These are phyloP conservation scores for Globisporangium abappressorium DNA, from an alignment of 352 stramenopile species.

Conservation along the genomic window DNA sequence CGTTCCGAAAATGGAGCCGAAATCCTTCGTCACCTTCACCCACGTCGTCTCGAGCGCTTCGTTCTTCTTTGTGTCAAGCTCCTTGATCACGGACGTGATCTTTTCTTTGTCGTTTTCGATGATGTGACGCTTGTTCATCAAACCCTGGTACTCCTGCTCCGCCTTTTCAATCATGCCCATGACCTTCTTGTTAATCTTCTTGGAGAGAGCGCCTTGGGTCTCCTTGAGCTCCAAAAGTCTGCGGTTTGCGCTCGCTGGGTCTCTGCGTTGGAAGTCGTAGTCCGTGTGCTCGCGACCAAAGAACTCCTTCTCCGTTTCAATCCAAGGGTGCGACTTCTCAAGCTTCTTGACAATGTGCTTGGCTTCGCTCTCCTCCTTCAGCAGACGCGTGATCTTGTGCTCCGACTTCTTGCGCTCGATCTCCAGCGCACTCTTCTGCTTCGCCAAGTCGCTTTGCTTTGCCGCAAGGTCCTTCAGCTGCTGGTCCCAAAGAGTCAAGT, in stretches of 20 bases:
- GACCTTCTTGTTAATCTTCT: conserved; percentile 99
- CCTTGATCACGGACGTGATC: conserved; percentile 98
- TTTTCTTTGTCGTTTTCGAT: conserved; percentile 99
- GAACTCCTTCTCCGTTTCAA: conserved; percentile 95
- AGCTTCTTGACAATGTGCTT: conserved; percentile 90
- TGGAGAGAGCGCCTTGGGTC: conserved; percentile 91
- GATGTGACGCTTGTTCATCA: conserved; percentile 97
- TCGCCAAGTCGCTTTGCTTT: conserved; percentile 75
- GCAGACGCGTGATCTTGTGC: conserved; percentile 89
- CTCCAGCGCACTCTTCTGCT: conserved; percentile 86
- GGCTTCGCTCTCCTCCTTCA: conserved; percentile 92
- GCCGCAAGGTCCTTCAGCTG: conserved; percentile 88
- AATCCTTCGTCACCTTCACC: conserved; percentile 99
- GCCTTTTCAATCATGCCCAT: conserved; percentile 99
- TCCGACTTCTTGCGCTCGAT: conserved; percentile 95
- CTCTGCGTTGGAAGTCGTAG: conserved; percentile 95
- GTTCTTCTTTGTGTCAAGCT: conserved; percentile 99
- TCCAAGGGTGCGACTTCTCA: conserved; percentile 95
- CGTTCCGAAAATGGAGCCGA: conserved; percentile 99
- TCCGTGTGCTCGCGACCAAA: conserved; percentile 97
- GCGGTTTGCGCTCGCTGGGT: conserved; percentile 83
- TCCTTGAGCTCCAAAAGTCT: conserved; percentile 91
- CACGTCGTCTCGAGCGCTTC: conserved; percentile 95
- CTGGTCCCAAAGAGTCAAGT: conserved; percentile 86
- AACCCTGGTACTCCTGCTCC: conserved; percentile 97